Percentiles rank a stretch among this genome's conserved stretches.
Conservation (phyloP, 495 filamentous ascomycete genomes). For the Pyronema domesticum region DNA sequence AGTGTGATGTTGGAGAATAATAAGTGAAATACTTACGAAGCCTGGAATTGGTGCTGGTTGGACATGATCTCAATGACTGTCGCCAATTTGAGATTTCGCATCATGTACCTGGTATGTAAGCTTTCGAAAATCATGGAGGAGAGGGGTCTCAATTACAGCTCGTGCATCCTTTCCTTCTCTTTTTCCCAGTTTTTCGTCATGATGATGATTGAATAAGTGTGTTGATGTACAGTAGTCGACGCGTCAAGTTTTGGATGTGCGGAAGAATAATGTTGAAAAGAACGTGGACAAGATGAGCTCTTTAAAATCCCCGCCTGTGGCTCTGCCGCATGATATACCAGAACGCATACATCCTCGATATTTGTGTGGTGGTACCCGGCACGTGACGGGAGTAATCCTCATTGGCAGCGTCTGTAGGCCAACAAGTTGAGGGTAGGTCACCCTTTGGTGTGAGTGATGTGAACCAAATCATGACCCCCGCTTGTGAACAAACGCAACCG, state of each 20-base stretch:
- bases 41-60: slow-evolving; percentile 15
- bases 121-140: neutral
- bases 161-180: slow-evolving; percentile 21
- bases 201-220: slow-evolving; percentile 1
- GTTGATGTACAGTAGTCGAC: neutral
- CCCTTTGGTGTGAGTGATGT: too few relatives aligned
- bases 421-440: too few relatives aligned
- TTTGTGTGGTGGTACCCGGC: too few relatives aligned
- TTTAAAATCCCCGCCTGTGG: neutral
- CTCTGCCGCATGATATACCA: too few relatives aligned
- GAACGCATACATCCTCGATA: too few relatives aligned
- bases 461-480: too few relatives aligned
- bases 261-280: neutral
- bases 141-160: slow-evolving; percentile 15
- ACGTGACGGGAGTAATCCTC: too few relatives aligned
- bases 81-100: slow-evolving; percentile 19
- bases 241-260: neutral
- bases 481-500: too few relatives aligned
- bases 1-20: slow-evolving; percentile 1
- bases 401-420: too few relatives aligned
- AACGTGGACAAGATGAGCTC: neutral
- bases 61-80: slow-evolving; percentile 16
- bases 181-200: slow-evolving; percentile 24
- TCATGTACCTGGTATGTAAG: slow-evolving; percentile 19
- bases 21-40: slow-evolving; percentile 12